Evolutionary conservation across 768 basidiomycete genomes (phyloP).

Genomic region (Saitozyma sp.): DNA sequence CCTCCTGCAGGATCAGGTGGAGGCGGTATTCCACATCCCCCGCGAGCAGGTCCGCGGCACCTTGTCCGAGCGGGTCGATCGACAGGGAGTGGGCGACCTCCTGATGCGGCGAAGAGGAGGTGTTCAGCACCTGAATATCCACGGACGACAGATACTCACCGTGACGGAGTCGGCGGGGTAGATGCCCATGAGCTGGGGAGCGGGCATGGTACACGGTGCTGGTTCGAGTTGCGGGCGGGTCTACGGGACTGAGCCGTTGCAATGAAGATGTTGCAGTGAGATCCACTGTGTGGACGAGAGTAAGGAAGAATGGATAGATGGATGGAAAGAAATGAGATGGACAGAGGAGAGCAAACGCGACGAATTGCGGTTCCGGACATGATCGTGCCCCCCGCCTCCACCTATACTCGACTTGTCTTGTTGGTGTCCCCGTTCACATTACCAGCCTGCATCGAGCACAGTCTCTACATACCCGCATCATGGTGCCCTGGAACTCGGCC

Average conservation of each 20-base stretch:
- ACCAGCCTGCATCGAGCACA: too few relatives aligned
- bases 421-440: too few relatives aligned
- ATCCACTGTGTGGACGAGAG: neutral
- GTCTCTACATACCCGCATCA: neutral
- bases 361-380: neutral
- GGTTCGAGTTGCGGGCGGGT: neutral
- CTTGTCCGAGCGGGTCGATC: slow-evolving; percentile 71
- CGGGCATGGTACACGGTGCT: slow-evolving; percentile 21
- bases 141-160: slow-evolving; percentile 19
- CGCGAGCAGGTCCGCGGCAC: slow-evolving; percentile 78
- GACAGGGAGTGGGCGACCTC: slow-evolving; percentile 88
- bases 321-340: neutral
- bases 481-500: slow-evolving; percentile 44
- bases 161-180: slow-evolving; percentile 41
- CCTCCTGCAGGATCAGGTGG: slow-evolving; percentile 89
- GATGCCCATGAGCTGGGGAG: slow-evolving; percentile 36
- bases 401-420: too few relatives aligned
- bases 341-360: neutral
- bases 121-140: neutral
- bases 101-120: slow-evolving; percentile 54
- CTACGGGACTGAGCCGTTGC: neutral
- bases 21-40: slow-evolving; percentile 96
- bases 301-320: neutral
- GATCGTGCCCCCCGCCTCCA: too few relatives aligned
- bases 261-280: neutral